These are phyloP conservation scores for Hericium erinaceus DNA, from an alignment of 768 basidiomycete genomes.

Conservation along the genomic window DNA sequence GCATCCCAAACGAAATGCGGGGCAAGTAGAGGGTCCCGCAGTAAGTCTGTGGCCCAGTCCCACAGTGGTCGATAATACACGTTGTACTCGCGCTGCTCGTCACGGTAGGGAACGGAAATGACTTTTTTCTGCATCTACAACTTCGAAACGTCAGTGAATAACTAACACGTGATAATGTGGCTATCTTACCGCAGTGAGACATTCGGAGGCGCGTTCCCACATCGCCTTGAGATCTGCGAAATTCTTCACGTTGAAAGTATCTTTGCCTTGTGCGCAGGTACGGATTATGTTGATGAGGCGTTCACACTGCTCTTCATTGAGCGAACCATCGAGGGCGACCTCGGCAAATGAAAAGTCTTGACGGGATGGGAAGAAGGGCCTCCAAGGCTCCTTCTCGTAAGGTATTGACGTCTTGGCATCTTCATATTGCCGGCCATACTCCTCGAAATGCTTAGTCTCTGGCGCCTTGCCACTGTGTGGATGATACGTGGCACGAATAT, in stretches of 20 bases:
- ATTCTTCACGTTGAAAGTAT: background rate
- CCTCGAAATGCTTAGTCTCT: background rate
- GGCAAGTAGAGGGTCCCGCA: conserved; percentile 19
- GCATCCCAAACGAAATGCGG: conserved; percentile 26
- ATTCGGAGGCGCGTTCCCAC: background rate
- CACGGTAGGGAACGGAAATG: conserved; percentile 16
- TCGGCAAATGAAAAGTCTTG: background rate
- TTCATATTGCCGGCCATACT: background rate
- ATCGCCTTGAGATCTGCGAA: background rate
- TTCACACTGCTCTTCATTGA: background rate
- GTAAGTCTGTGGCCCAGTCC: conserved; percentile 22
- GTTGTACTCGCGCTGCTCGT: conserved; percentile 10
- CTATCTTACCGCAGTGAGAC: background rate
- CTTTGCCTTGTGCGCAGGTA: background rate
- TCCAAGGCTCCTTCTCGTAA: background rate
- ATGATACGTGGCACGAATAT: no score
- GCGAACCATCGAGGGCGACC: background rate
- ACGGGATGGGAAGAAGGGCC: background rate
- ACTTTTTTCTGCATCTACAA: conserved; percentile 12
- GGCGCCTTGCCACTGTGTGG: no score
- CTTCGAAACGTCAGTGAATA: background rate
- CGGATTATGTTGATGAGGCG: background rate
- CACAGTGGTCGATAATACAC: conserved; percentile 18
- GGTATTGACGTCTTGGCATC: background rate
- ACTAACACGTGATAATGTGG: background rate